Evolutionary conservation across 352 stramenopile species (phyloP).

Genomic region (Globisporangium paddicum): DNA sequence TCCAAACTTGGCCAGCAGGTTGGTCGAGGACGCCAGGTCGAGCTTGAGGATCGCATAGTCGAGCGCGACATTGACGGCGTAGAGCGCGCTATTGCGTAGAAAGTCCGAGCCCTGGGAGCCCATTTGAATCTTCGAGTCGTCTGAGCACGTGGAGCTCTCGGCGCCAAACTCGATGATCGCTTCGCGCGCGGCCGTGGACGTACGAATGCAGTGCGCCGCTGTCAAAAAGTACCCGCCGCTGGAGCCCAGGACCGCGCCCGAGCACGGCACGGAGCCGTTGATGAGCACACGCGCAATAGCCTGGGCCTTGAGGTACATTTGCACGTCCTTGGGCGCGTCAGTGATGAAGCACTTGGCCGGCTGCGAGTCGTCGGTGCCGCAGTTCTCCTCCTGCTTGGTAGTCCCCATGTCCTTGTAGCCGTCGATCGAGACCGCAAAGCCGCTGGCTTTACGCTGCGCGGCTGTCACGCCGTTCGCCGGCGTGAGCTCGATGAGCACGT

Average conservation of each 20-base stretch:
- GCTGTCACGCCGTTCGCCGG: neutral
- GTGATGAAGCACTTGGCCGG: conserved; percentile 23
- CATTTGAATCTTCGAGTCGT: conserved; percentile 19
- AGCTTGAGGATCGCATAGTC: conserved; percentile 28
- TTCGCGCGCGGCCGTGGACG: conserved; percentile 6
- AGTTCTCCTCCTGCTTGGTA: conserved; percentile 11
- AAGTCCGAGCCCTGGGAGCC: conserved; percentile 18
- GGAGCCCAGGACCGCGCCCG: conserved; percentile 14
- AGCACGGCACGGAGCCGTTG: conserved; percentile 21
- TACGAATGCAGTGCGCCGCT: conserved; percentile 21
- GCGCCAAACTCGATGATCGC: conserved; percentile 24
- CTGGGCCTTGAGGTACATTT: conserved; percentile 20
- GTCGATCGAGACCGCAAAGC: conserved; percentile 14
- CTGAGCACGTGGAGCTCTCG: conserved; percentile 15
- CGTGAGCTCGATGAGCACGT: conserved; percentile 13
- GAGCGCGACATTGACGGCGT: conserved; percentile 17
- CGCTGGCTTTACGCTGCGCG: neutral
- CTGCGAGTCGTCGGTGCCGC: conserved; percentile 18
- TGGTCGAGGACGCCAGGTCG: conserved; percentile 4
- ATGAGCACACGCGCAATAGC: conserved; percentile 23
- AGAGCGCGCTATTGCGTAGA: conserved; percentile 16
- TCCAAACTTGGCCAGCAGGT: conserved; percentile 17
- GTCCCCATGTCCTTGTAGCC: conserved; percentile 12
- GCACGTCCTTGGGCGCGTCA: conserved; percentile 2
- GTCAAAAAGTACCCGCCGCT: conserved; percentile 26